A percentile compares a stretch with the other conserved stretches of the same genome.
phyloP scores from a whole-genome alignment of 768 basidiomycete genomes.

The Mycena latifolia region DNA sequence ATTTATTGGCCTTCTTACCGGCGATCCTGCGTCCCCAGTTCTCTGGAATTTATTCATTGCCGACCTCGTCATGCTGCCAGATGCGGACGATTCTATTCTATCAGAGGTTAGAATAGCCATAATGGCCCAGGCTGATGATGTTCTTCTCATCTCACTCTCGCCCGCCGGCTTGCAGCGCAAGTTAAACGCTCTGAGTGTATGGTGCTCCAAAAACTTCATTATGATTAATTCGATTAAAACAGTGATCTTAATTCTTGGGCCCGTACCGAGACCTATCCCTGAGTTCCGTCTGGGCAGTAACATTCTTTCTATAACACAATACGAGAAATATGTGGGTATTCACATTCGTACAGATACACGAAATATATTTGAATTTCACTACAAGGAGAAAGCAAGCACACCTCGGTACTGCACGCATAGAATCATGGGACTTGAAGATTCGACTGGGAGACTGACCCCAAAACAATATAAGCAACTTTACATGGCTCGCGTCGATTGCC shows the following conservation, averaged over 20 bases:
- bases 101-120: not conserved
- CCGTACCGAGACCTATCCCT: not conserved
- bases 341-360: not conserved
- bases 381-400: slow-evolving; percentile 1
- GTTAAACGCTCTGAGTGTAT: too few relatives aligned
- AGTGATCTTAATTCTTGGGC: too few relatives aligned
- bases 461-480: not conserved
- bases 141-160: too few relatives aligned
- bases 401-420: not conserved
- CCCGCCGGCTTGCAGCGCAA: too few relatives aligned
- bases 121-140: too few relatives aligned
- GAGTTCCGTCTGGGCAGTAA: too few relatives aligned
- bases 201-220: too few relatives aligned
- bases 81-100: not conserved
- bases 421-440: not conserved
- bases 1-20: not conserved
- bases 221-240: too few relatives aligned
- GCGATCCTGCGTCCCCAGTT: not conserved
- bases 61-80: not conserved
- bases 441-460: not conserved
- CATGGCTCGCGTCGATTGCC: slow-evolving; percentile 1
- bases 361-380: slow-evolving; percentile 1
- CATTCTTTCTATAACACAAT: too few relatives aligned
- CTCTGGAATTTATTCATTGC: not conserved
- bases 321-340: slow-evolving; percentile 5